Evolutionary conservation across 108 stramenopile species (phyloP).

Genomic region (Aurantiochytrium sp.): DNA sequence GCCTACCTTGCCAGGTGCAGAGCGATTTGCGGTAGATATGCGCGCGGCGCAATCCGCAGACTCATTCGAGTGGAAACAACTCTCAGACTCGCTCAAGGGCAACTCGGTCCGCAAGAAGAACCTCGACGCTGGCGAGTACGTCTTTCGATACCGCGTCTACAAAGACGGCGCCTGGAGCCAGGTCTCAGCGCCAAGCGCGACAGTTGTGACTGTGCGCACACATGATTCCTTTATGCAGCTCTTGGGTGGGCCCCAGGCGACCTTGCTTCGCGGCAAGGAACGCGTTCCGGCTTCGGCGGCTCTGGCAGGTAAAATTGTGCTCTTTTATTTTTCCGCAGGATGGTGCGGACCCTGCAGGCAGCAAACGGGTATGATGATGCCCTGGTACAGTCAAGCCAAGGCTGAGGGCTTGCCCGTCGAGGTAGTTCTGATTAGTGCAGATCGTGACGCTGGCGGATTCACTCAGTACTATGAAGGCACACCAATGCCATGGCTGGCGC

Average conservation of each 20-base stretch:
- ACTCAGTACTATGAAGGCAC: background rate
- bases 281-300: background rate
- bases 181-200: background rate
- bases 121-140: background rate
- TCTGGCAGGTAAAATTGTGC: background rate
- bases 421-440: constrained; percentile 3
- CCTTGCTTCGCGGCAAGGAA: background rate
- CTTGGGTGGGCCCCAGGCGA: background rate
- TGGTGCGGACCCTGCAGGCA: constrained; percentile 26
- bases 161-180: background rate
- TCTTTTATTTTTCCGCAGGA: background rate
- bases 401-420: background rate
- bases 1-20: background rate
- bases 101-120: background rate
- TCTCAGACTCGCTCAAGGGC: background rate
- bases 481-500: constrained; percentile 12
- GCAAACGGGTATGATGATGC: background rate
- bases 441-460: background rate
- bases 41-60: background rate
- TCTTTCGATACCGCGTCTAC: background rate
- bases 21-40: background rate
- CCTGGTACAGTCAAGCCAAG: background rate
- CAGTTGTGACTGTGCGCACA: background rate
- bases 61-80: background rate
- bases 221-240: background rate